These are phyloP conservation scores for Mortierella antarctica DNA, from an alignment of 192 early-diverging fungal genomes.

Conservation along the genomic window DNA sequence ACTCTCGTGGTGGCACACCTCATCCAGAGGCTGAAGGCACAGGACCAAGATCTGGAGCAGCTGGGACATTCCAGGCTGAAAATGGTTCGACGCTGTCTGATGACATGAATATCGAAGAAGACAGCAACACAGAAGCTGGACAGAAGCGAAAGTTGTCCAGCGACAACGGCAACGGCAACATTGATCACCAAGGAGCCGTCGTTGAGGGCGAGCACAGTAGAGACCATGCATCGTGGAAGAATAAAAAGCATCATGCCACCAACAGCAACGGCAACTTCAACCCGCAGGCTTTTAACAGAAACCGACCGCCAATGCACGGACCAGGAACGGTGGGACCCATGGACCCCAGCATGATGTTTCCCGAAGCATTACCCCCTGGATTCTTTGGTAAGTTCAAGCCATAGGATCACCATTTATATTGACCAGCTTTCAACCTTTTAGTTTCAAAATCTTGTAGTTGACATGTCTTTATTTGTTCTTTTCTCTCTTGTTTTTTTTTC, in stretches of 20 bases:
- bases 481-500: neutral
- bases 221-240: conserved; percentile 43
- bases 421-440: too few species aligned
- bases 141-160: conserved; percentile 31
- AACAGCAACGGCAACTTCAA: conserved; percentile 27
- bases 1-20: conserved; percentile 24
- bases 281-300: conserved; percentile 30
- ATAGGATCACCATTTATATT: too few species aligned
- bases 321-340: conserved; percentile 24
- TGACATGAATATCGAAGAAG: conserved; percentile 7
- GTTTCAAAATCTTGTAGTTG: too few species aligned
- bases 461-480: neutral
- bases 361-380: conserved; percentile 41
- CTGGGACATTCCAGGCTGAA: neutral
- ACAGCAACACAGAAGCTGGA: neutral
- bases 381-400: conserved; percentile 23
- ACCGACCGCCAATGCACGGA: conserved; percentile 22
- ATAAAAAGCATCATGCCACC: conserved; percentile 48
- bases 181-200: neutral
- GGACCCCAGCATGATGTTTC: conserved; percentile 18
- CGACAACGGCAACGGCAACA: conserved; percentile 1
- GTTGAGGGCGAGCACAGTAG: conserved; percentile 27
- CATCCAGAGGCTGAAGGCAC: neutral
- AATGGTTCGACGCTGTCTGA: conserved; percentile 1
- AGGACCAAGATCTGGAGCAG: neutral